These are phyloP conservation scores for Prunus mume DNA, from an alignment of 306 rosid genomes.

Conservation along the genomic window DNA sequence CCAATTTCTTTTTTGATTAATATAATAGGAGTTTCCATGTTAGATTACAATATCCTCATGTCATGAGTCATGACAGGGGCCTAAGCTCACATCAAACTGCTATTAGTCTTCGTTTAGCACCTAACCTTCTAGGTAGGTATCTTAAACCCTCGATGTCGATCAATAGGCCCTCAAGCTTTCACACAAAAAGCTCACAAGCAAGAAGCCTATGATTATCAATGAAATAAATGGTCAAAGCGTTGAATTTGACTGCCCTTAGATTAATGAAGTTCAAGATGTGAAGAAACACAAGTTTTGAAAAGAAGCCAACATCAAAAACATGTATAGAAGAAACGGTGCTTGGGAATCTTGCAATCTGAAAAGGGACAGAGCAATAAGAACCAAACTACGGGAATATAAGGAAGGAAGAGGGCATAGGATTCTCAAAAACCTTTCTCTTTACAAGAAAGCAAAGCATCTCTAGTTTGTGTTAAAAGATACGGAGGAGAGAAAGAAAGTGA, in stretches of 20 bases:
- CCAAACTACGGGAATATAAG: conserved; percentile 62
- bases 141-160: neutral
- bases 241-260: conserved; percentile 22
- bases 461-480: conserved; percentile 44
- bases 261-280: neutral
- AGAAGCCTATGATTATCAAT: neutral
- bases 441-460: conserved; percentile 43
- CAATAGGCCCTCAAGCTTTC: conserved; percentile 1
- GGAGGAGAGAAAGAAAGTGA: conserved; percentile 51
- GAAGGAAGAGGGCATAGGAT: conserved; percentile 73
- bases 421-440: conserved; percentile 62
- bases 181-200: neutral
- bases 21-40: conserved; percentile 34
- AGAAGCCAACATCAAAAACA: neutral
- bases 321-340: neutral
- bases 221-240: conserved; percentile 3
- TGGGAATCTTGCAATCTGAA: conserved; percentile 52
- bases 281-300: neutral
- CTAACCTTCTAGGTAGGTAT: neutral
- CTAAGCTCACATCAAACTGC: neutral
- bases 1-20: conserved; percentile 11
- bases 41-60: conserved; percentile 10
- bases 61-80: neutral
- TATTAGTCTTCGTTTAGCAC: neutral
- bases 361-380: conserved; percentile 64